Evolutionary conservation across 148 eudicot genomes (phyloP).

Genomic region (Pouteria glomerata): DNA sequence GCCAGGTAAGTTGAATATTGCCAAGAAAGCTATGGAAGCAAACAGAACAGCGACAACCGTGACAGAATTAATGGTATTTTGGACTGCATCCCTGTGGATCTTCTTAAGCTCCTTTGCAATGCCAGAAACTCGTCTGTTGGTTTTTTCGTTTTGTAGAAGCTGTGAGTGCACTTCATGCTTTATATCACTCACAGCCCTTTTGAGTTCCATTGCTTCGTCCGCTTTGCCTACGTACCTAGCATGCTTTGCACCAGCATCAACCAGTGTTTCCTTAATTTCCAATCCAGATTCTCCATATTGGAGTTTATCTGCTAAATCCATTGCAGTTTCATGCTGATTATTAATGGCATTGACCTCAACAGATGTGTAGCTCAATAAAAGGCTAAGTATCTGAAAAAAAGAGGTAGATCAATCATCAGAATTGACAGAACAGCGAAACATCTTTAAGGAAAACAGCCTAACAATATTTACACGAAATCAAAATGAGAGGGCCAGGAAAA

Average conservation of each 20-base stretch:
- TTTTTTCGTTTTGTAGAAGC: conserved; percentile 69
- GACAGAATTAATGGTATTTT: conserved; percentile 81
- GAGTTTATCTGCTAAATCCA: conserved; percentile 81
- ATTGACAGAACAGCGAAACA: too few species aligned
- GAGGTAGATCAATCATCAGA: too few species aligned
- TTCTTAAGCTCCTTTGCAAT: conserved; percentile 75
- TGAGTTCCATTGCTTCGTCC: conserved; percentile 70
- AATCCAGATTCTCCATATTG: conserved; percentile 63
- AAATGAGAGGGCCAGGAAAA: too few species aligned
- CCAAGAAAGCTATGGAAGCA: conserved; percentile 88
- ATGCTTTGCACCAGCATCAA: conserved; percentile 68
- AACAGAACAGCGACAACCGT: conserved; percentile 82
- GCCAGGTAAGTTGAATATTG: conserved; percentile 81
- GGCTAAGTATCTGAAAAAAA: conserved; percentile 50
- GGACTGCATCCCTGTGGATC: conserved; percentile 86
- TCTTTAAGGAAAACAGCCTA: too few species aligned
- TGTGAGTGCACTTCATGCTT: conserved; percentile 86
- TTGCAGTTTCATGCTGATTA: conserved; percentile 72
- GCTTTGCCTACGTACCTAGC: conserved; percentile 57
- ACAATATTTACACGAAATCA: too few species aligned
- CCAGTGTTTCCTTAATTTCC: conserved; percentile 47
- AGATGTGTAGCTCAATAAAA: conserved; percentile 56
- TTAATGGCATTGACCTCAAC: conserved; percentile 66
- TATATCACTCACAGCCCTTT: conserved; percentile 85
- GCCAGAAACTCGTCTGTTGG: conserved; percentile 72